Base-by-base conservation (phyloP, 352 stramenopile species). In the Phytophthora fragariaefolia region DNA sequence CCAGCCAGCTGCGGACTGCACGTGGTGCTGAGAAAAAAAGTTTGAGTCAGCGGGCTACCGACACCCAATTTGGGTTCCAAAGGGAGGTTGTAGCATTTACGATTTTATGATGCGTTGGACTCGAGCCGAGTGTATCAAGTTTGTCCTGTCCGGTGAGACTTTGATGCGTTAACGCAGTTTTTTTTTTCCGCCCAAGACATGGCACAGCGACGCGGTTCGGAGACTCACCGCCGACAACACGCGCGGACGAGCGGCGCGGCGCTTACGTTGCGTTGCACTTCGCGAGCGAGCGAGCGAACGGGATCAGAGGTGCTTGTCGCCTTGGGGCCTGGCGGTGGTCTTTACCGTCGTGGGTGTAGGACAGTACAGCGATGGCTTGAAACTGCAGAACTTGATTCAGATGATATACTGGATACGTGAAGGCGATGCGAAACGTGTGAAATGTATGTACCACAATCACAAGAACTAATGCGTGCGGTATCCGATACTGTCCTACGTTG, bases 101-200 rank as follows among this genome's bases (percentile, higher is more conserved):
- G 32, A 10, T n/a, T n/a, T n/a, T n/a, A n/a, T n/a, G n/a, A n/a
- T n/a, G 38, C 53, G 61, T 69, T 69, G 53, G 61, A 69, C 61
- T 58, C 53, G 23, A 12, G 7, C 18, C 47, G 50, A 34, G 52
- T n/a, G n/a, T n/a, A 58, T 66, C 58, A 24, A 57, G 58, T 20
- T 52, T 62, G 24, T 53, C 20, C 53, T 43, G 50, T 24, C 51
- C 32, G n/a, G n/a, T n/a, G n/a, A n/a, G n/a, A n/a, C 20, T 26
- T 20, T 42, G 34, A 42, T 15, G 34, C n/a, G n/a, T n/a, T n/a
- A n/a, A n/a, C n/a, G n/a, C n/a, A n/a, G n/a, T n/a, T n/a, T n/a
- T n/a, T n/a, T n/a, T n/a, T n/a, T n/a, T n/a, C n/a, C n/a, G n/a
- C n/a, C n/a, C n/a, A n/a, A n/a, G n/a, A n/a, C n/a, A n/a, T n/a